Percentiles rank a stretch among this genome's conserved stretches.
Evolutionary conservation across 352 stramenopile species (phyloP).

Genomic region (Phytophthora pseudosyringae): DNA sequence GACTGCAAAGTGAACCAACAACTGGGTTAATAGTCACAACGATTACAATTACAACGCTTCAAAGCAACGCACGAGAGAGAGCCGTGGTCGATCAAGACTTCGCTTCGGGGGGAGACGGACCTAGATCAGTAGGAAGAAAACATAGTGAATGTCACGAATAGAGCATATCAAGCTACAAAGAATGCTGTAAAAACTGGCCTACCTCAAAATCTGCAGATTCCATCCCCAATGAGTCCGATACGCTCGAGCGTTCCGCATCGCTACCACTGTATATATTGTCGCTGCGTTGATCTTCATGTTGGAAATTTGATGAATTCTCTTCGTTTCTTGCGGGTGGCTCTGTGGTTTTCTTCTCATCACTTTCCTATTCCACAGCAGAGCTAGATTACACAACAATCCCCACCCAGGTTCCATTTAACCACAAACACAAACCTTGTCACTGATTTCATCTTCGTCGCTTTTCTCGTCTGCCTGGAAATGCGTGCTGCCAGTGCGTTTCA

Average conservation of each 20-base stretch:
- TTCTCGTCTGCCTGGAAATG: slow-evolving; percentile 34
- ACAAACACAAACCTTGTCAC: slow-evolving; percentile 19
- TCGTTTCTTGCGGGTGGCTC: not conserved
- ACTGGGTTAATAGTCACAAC: not conserved
- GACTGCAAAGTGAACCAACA: slow-evolving; percentile 38
- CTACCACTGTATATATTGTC: slow-evolving; percentile 7
- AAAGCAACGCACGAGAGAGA: slow-evolving; percentile 54
- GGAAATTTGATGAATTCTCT: not conserved
- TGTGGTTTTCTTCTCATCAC: slow-evolving; percentile 12
- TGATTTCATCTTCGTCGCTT: slow-evolving; percentile 32
- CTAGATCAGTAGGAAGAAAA: slow-evolving; percentile 21
- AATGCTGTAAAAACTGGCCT: not conserved
- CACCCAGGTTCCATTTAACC: not conserved
- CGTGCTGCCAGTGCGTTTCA: slow-evolving; percentile 78
- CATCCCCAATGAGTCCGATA: slow-evolving; percentile 79
- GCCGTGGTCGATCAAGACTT: slow-evolving; percentile 47
- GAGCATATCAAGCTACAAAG: not conserved
- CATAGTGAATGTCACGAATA: not conserved
- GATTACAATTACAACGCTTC: not conserved
- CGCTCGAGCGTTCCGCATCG: slow-evolving; percentile 41
- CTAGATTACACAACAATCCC: not conserved
- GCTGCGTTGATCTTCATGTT: not conserved
- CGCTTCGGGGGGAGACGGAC: slow-evolving; percentile 56
- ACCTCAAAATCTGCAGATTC: slow-evolving; percentile 86
- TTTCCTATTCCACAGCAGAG: slow-evolving; percentile 11